Percentiles rank a stretch among this genome's conserved stretches.
These are phyloP conservation scores for Cryptococcus hybrid DNA, from an alignment of 1,284 basidiomycete genomes.

Conservation along the genomic window DNA sequence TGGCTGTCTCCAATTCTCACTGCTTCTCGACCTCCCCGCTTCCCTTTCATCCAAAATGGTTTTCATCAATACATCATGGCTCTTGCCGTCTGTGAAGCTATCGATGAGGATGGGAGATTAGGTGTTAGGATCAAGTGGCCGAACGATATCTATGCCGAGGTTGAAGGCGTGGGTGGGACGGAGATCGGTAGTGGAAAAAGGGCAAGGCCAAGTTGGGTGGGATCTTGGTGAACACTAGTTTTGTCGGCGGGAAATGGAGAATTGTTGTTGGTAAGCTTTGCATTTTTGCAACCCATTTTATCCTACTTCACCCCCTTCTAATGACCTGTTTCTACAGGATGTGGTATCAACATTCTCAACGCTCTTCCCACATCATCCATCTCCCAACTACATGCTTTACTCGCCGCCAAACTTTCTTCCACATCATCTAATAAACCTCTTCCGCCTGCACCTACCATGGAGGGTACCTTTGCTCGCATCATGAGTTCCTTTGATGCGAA, in stretches of 20 bases:
- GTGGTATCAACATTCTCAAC: conserved; percentile 86
- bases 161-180: conserved; percentile 49
- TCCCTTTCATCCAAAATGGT: conserved; percentile 68
- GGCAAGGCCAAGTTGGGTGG: conserved; percentile 75
- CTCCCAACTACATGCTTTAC: conserved; percentile 59
- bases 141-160: conserved; percentile 84
- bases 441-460: conserved; percentile 61
- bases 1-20: conserved; percentile 84
- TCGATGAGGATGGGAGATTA: conserved; percentile 55
- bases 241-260: conserved; percentile 66
- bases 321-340: conserved; percentile 57
- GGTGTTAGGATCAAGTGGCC: conserved; percentile 91
- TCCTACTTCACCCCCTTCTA: neutral
- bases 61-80: conserved; percentile 94
- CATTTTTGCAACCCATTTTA: no score
- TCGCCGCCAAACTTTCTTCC: conserved; percentile 21
- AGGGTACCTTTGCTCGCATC: conserved; percentile 71
- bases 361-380: conserved; percentile 79
- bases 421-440: conserved; percentile 24
- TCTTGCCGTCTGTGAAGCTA: conserved; percentile 81
- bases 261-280: conserved; percentile 69
- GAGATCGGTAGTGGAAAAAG: conserved; percentile 45
- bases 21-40: conserved; percentile 64
- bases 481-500: conserved; percentile 74
- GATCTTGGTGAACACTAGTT: conserved; percentile 86